Base-by-base conservation (phyloP, 2,329 filamentous ascomycete species). In the Anthostomella pinea region DNA sequence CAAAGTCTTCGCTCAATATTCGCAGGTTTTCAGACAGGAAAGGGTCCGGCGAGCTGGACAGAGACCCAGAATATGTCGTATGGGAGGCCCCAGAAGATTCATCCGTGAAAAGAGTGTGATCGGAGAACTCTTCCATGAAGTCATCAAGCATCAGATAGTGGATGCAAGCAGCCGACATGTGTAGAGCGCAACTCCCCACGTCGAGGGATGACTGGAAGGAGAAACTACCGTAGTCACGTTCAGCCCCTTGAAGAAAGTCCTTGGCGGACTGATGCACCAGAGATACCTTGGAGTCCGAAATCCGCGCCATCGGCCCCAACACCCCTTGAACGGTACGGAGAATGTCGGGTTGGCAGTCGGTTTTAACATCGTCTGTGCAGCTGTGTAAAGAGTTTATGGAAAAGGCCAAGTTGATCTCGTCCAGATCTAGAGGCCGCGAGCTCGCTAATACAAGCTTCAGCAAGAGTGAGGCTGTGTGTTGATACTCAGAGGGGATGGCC, bases 181-280 rank as follows among this genome's bases (percentile, higher is more conserved):
- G 22, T 13, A 52, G 26, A 9, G 41, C 45, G 16, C 40, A 35
- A 8, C 39, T 38, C 29, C 46, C 35, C 16, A 10, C 21, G 15
- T 32, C 40, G 8, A 48, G 15, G 7, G 28, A 27, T 43, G 39
- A 3, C 24, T 39, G 24, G 41, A 30, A 14, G 30, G 38, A 6
- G 26, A 30, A 8, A n/a, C n/a, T n/a, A n/a, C 31, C 18, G 15
- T 39, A 15, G 21, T 15, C 14, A 10, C 14, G 19, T 13, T 25
- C 23, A 19, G 21, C n/a, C 7, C 36, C 25, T 11, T 53, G 40
- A n/a, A 64, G 43, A 39, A 58, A 65, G 6, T 65, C 60, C 47
- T 63, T 64, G 3, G 51, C 53, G 10, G 60, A 60, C 31, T 62
- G 56, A 43, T 65, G 62, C 14, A 67, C 55, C 4, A 66, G 46